Evolutionary conservation across 2,329 filamentous ascomycete species (phyloP).

Genomic region (Dothistroma septosporum): DNA sequence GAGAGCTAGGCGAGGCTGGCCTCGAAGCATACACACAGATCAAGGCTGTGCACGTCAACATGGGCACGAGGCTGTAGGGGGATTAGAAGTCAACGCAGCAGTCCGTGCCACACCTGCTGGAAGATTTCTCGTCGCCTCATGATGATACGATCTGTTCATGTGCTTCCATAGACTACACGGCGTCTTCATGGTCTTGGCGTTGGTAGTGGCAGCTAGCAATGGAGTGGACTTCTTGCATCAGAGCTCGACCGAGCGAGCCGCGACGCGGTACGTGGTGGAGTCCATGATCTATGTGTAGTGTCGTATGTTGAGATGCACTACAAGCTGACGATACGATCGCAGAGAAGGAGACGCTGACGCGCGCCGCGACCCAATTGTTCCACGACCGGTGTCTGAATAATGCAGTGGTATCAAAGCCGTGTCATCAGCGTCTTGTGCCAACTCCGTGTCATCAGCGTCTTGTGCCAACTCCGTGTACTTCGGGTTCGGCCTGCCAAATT

Average conservation of each 20-base stretch:
- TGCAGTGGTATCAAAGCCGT: not conserved
- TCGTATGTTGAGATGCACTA: not conserved
- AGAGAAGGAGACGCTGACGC: not conserved
- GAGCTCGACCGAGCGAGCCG: not conserved
- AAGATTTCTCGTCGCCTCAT: no score
- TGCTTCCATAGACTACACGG: not conserved
- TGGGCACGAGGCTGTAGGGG: constrained; percentile 42
- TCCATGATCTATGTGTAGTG: not conserved
- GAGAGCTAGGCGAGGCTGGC: constrained; percentile 58
- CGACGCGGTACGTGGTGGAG: not conserved
- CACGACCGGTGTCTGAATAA: not conserved
- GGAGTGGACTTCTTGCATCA: not conserved
- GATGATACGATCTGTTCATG: not conserved
- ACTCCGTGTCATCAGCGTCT: not conserved
- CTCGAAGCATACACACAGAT: constrained; percentile 59
- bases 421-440: not conserved
- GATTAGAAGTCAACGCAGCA: no score
- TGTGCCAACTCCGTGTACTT: not conserved
- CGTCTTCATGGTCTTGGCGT: not conserved
- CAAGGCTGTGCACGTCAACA: constrained; percentile 51
- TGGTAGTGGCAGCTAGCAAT: not conserved
- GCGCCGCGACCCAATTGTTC: not conserved
- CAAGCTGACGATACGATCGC: not conserved
- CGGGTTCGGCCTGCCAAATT: not conserved
- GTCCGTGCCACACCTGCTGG: no score